Percentiles rank a stretch among this genome's conserved stretches.
Evolutionary conservation across 208 protist genomes (phyloP).

Genomic region (Trypanosoma avium): DNA sequence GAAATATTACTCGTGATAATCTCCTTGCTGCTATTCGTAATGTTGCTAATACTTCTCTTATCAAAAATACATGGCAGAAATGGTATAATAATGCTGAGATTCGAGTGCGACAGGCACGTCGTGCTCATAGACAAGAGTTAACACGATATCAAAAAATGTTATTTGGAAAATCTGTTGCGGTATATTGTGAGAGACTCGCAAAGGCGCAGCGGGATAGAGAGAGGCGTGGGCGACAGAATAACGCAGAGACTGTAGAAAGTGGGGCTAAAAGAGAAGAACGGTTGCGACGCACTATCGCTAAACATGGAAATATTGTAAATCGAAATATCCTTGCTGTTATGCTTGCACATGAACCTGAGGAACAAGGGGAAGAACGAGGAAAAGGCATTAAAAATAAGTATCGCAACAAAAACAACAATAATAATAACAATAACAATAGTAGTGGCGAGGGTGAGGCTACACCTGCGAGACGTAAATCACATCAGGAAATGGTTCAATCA

Average conservation of each 20-base stretch:
- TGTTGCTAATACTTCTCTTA: neutral
- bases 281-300: neutral
- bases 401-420: neutral
- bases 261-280: neutral
- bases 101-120: neutral
- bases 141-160: conserved; percentile 18
- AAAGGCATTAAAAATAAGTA: too few species aligned
- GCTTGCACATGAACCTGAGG: neutral
- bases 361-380: too few species aligned
- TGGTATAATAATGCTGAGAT: neutral
- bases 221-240: neutral
- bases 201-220: neutral
- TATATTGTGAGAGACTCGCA: conserved; percentile 10
- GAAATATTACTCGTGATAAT: neutral
- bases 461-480: too few species aligned
- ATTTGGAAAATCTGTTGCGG: conserved; percentile 7
- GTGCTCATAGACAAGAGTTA: neutral
- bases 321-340: conserved; percentile 13
- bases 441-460: neutral
- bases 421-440: neutral
- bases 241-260: neutral
- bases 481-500: too few species aligned
- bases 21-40: neutral
- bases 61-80: neutral
- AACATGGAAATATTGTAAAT: conserved; percentile 10